Evolutionary conservation across 768 basidiomycete species (phyloP), one percentile per base, ranked within the genome.

Genomic region (Collybiopsis confluens): DNA sequence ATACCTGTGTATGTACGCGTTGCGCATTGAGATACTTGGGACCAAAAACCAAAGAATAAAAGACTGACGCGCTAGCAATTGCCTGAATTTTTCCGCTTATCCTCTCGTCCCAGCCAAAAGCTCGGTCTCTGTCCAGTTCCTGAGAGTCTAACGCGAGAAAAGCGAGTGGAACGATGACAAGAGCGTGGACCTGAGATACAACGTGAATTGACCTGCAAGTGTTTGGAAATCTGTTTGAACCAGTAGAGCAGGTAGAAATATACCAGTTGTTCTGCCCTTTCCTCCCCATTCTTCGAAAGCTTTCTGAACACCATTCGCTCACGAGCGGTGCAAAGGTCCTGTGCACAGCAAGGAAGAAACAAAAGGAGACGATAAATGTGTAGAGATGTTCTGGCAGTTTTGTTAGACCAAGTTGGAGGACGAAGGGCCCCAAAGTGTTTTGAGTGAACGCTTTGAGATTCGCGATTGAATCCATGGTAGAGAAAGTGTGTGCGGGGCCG

Each of bases 161-260:
- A 1, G 90, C 79, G 21, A 88, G 73, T 0, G 85, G 82, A 30
- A 92, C 74, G 51, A 89, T 75, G 49, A 89, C 62, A 21, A 88
- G 51, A 0, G 86, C 82, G 63, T 94, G 89, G 1, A 82, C 70
- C 59, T 91, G 82, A 0, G 92, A 91, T 23, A 86, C 82, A 30
- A 85, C 71, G 56, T 83, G 89, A 54, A 83, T 80, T 44, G 79
- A 76, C 88, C 88, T 90, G 59, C 9, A 23, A 44, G 24, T 54
- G 48, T 40, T 50, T 43, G 58, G 40, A 44, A 15, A 16, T 15
- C 38, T 16, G 24, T 15, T 44, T 13, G 8, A 41, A 16, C n/a
- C 26, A 8, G 38, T 20, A 9, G 18, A 11, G 11, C 38, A 4
- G 26, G 4, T 36, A 54, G 2, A 24, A 21, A 68, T 76, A 28